A percentile compares a stretch with the other conserved stretches of the same genome.
phyloP scores from a whole-genome alignment of 768 basidiomycete species.

The Suillus placidus region DNA sequence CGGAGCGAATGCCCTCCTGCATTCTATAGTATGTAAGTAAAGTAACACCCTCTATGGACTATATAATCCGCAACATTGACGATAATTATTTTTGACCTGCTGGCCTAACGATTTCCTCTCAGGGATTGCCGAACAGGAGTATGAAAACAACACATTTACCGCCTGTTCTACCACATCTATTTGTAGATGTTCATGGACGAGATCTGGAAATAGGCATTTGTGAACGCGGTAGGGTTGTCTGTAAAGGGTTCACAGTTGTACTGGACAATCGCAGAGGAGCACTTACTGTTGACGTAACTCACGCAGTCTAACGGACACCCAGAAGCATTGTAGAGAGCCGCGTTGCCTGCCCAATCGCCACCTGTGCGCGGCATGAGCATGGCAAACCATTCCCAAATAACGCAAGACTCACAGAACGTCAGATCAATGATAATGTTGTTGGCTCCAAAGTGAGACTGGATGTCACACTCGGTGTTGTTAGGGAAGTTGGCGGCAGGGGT shows the following conservation, averaged over 20 bases:
- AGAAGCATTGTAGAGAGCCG: conserved; percentile 42
- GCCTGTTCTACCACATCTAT: conserved; percentile 19
- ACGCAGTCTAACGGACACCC: conserved; percentile 57
- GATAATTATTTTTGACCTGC: not conserved
- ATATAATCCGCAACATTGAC: not conserved
- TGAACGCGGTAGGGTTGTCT: conserved; percentile 72
- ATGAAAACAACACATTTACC: not conserved
- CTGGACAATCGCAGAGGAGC: not conserved
- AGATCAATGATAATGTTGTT: conserved; percentile 46
- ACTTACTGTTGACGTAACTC: conserved; percentile 41
- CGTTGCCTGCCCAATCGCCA: conserved; percentile 59
- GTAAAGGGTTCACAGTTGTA: conserved; percentile 1
- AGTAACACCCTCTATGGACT: not conserved
- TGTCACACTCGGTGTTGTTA: conserved; percentile 39
- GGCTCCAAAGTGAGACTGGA: conserved; percentile 37
- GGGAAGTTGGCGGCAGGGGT: conserved; percentile 37
- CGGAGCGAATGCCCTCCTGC: conserved; percentile 73
- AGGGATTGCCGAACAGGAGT: not conserved
- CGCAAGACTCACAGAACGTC: conserved; percentile 57
- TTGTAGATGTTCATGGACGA: conserved; percentile 57
- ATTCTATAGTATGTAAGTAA: conserved; percentile 16
- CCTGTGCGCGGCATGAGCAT: conserved; percentile 36
- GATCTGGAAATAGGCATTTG: conserved; percentile 73
- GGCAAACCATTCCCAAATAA: not conserved
- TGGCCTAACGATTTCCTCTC: not conserved